Percentiles rank a stretch among this genome's conserved stretches.
phyloP scores from a whole-genome alignment of 148 eudicot genomes.

The Fallopia convolvulus region DNA sequence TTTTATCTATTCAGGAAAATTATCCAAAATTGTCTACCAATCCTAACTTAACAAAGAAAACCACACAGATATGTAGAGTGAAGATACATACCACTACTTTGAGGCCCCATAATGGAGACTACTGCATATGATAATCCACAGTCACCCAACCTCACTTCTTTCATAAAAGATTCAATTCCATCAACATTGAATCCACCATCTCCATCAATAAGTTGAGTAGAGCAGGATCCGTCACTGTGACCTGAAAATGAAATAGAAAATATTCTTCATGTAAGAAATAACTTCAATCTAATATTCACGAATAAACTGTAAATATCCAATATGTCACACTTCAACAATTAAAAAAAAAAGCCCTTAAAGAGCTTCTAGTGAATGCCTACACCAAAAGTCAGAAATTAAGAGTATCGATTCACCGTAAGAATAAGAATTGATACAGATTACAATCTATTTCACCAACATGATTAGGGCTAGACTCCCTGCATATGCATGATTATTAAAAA shows the following conservation, averaged over 20 bases:
- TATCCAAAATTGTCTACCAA: not conserved
- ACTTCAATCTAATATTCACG: not conserved
- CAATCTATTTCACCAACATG: not conserved
- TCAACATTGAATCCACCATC: conserved; percentile 74
- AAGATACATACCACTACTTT: conserved; percentile 76
- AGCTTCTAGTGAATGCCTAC: not conserved
- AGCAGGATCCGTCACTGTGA: conserved; percentile 42
- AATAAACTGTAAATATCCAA: not conserved
- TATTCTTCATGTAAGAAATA: not conserved
- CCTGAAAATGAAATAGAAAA: conserved; percentile 30
- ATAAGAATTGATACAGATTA: not conserved
- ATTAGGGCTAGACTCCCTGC: not conserved
- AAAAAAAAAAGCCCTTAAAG: not conserved
- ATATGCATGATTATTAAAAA: not conserved
- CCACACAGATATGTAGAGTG: not conserved
- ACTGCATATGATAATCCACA: conserved; percentile 97
- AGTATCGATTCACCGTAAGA: not conserved
- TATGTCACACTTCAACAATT: not conserved
- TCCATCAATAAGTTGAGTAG: conserved; percentile 90
- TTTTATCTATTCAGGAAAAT: not conserved
- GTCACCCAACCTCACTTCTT: conserved; percentile 73
- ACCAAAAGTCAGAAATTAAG: not conserved
- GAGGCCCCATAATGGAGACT: conserved; percentile 98
- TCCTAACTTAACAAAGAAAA: not conserved
- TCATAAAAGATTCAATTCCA: conserved; percentile 65